phyloP scores from a whole-genome alignment of 306 rosid species.

The Vigna hirtella region DNA sequence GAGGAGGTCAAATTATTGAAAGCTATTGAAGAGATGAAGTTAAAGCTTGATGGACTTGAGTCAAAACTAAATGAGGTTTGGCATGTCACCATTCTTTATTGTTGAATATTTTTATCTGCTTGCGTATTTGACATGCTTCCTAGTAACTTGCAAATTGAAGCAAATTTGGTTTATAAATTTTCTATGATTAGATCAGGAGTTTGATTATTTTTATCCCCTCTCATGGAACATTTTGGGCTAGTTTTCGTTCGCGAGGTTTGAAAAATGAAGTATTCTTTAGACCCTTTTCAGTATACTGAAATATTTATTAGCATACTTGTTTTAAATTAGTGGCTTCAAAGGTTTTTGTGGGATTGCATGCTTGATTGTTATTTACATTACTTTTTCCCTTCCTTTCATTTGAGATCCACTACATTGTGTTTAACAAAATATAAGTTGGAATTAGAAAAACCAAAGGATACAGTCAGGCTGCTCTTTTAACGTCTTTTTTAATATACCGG shows the following conservation, averaged over 20 bases:
- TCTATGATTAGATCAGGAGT: constrained; percentile 20
- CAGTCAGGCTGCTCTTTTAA: not conserved
- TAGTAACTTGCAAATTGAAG: constrained; percentile 29
- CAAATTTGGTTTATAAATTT: constrained; percentile 23
- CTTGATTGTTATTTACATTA: constrained; percentile 1
- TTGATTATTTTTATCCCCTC: constrained; percentile 29
- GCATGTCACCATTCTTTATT: constrained; percentile 35
- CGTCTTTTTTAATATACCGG: constrained; percentile 1
- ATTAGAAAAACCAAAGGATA: constrained; percentile 19
- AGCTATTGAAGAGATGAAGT: constrained; percentile 81
- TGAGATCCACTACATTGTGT: constrained; percentile 7
- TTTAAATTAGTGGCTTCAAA: constrained; percentile 2
- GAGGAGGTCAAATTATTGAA: constrained; percentile 62
- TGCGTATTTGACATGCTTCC: constrained; percentile 28
- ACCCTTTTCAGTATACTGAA: not conserved
- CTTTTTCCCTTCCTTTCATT: constrained; percentile 25
- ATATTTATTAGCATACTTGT: not conserved
- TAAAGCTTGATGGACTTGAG: constrained; percentile 71
- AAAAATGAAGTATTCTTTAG: constrained; percentile 22
- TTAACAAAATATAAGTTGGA: constrained; percentile 35
- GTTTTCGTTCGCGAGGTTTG: constrained; percentile 19
- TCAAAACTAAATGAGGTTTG: constrained; percentile 84
- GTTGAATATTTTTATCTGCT: constrained; percentile 23
- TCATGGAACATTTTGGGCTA: constrained; percentile 14
- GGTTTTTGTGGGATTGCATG: constrained; percentile 11